These are phyloP conservation scores for Exophiala spinifera DNA, from an alignment of 2,329 filamentous ascomycete genomes.

Conservation along the genomic window DNA sequence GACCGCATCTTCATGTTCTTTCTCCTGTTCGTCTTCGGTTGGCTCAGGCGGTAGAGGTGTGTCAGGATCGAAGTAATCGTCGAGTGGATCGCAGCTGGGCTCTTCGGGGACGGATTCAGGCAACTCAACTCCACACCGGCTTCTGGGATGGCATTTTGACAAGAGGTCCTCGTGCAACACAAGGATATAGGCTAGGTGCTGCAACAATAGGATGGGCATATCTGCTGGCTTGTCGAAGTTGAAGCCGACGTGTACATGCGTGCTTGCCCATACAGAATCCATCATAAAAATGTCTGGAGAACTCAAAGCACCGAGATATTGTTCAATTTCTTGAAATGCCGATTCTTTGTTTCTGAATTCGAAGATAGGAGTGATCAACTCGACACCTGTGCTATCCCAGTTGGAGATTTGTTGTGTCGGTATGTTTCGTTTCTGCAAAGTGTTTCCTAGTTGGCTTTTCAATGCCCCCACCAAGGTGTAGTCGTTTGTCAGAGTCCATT, in stretches of 20 bases:
- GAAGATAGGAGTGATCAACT: slow-evolving; percentile 18
- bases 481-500: slow-evolving; percentile 27
- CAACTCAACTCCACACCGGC: slow-evolving; percentile 13
- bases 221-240: slow-evolving; percentile 12
- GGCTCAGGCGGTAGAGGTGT: background rate
- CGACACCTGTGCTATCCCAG: slow-evolving; percentile 22
- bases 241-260: slow-evolving; percentile 26
- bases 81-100: background rate
- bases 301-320: slow-evolving; percentile 13
- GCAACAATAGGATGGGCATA: slow-evolving; percentile 18
- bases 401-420: background rate
- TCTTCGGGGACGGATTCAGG: background rate
- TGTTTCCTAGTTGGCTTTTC: slow-evolving; percentile 11
- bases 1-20: slow-evolving; percentile 14
- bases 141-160: slow-evolving; percentile 23
- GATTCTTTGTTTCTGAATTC: slow-evolving; percentile 8
- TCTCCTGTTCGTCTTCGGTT: slow-evolving; percentile 13
- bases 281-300: slow-evolving; percentile 6
- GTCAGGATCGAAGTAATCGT: slow-evolving; percentile 12
- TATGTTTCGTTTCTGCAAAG: background rate
- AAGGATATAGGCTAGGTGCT: slow-evolving; percentile 24
- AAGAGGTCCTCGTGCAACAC: slow-evolving; percentile 24
- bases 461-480: slow-evolving; percentile 19
- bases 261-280: slow-evolving; percentile 21
- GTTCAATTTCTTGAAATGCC: slow-evolving; percentile 9